Evolutionary conservation across 768 basidiomycete genomes (phyloP).

Genomic region (Porphyrellus cyaneotinctus): DNA sequence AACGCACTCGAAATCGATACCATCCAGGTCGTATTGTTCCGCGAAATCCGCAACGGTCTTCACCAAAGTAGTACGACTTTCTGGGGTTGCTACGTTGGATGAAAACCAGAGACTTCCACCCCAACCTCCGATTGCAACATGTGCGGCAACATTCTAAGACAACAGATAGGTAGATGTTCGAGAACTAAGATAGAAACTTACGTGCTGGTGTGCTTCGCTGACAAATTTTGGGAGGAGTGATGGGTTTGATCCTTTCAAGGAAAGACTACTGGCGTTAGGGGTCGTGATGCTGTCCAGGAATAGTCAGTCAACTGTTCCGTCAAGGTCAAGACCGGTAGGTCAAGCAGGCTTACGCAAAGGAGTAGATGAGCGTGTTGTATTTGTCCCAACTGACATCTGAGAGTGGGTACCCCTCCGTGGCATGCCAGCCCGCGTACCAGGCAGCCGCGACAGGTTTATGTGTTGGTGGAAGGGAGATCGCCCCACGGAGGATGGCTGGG

Average conservation of each 20-base stretch:
- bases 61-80: not conserved
- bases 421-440: not conserved
- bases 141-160: not conserved
- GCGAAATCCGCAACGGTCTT: not conserved
- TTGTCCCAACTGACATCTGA: not conserved
- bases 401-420: not conserved
- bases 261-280: not conserved
- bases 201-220: not conserved
- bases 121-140: not conserved
- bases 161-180: too few relatives aligned
- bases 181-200: not conserved
- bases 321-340: not conserved
- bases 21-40: not conserved
- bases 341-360: not conserved
- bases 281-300: not conserved
- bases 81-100: not conserved
- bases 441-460: not conserved
- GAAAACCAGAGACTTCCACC: not conserved
- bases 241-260: not conserved
- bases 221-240: not conserved
- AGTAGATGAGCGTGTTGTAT: not conserved
- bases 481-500: not conserved
- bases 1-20: not conserved
- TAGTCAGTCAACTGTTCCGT: too few relatives aligned
- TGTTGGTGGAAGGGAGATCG: not conserved